Evolutionary conservation across 257 asterid genomes (phyloP).

Genomic region (Ocimum tenuiflorum): DNA sequence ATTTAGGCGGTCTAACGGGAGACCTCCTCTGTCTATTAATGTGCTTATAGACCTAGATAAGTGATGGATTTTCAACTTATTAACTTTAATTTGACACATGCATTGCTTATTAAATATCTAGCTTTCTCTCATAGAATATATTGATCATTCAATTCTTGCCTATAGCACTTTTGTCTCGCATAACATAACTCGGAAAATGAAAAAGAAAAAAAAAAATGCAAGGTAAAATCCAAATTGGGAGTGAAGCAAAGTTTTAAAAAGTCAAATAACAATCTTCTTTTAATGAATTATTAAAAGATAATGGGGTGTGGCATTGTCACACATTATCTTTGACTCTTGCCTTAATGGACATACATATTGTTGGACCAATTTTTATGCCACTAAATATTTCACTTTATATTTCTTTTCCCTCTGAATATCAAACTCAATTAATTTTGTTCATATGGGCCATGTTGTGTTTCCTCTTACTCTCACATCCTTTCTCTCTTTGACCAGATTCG

Average conservation of each 20-base stretch:
- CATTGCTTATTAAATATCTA: too few relatives aligned
- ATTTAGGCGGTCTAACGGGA: too few relatives aligned
- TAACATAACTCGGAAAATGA: too few relatives aligned
- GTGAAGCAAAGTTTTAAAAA: background rate
- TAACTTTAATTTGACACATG: too few relatives aligned
- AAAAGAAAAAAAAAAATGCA: too few relatives aligned
- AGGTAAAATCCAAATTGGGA: background rate
- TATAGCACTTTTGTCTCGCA: too few relatives aligned
- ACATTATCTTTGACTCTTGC: too few relatives aligned
- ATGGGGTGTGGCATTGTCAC: constrained; percentile 4
- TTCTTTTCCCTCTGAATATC: constrained; percentile 10
- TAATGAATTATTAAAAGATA: background rate
- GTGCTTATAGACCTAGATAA: too few relatives aligned
- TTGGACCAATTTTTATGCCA: constrained; percentile 8
- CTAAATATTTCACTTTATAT: background rate
- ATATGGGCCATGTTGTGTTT: constrained; percentile 20
- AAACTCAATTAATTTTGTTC: background rate
- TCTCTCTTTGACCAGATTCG: constrained; percentile 12
- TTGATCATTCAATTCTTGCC: too few relatives aligned
- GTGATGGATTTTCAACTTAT: too few relatives aligned
- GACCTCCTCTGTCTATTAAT: too few relatives aligned
- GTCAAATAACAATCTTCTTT: constrained; percentile 12
- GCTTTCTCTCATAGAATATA: too few relatives aligned
- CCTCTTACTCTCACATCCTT: background rate
- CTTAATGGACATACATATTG: background rate